A percentile compares a stretch with the other conserved stretches of the same genome.
Evolutionary conservation across 2,329 filamentous ascomycete genomes (phyloP).

Genomic region (Trichophyton verrucosum): DNA sequence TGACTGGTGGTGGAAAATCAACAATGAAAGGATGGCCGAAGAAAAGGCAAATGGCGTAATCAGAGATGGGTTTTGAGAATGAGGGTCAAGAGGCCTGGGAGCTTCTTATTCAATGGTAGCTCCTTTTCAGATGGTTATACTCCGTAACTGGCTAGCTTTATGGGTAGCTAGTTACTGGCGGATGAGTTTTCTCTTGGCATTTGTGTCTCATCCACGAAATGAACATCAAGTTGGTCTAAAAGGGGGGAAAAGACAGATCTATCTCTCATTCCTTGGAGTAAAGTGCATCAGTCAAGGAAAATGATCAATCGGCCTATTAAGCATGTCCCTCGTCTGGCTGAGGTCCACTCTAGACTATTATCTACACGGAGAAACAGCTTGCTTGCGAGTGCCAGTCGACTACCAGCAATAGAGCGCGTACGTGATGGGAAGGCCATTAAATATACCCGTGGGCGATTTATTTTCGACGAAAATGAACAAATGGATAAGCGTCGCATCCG

Average conservation of each 20-base stretch:
- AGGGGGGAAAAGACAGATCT: too few species aligned
- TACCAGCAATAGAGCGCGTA: background rate
- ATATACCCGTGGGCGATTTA: conserved; percentile 9
- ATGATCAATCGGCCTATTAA: background rate
- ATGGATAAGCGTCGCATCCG: conserved; percentile 1
- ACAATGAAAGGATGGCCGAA: conserved; percentile 35
- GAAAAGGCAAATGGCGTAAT: conserved; percentile 38
- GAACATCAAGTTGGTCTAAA: too few species aligned
- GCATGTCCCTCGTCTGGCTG: background rate
- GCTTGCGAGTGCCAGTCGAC: too few species aligned
- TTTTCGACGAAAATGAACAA: conserved; percentile 6
- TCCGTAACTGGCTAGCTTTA: background rate
- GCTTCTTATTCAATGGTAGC: too few species aligned
- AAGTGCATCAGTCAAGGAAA: background rate
- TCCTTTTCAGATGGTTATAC: background rate
- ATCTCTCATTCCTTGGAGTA: too few species aligned
- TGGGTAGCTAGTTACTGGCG: background rate
- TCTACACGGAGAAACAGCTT: background rate
- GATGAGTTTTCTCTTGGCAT: background rate
- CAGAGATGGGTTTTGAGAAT: conserved; percentile 37
- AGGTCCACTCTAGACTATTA: background rate
- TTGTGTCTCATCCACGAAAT: too few species aligned
- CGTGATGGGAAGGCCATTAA: background rate
- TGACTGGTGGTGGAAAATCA: conserved; percentile 47
- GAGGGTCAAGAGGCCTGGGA: too few species aligned